Evolutionary conservation across 2,329 filamentous ascomycete species (phyloP).

Genomic region (Passalora sequoiae): DNA sequence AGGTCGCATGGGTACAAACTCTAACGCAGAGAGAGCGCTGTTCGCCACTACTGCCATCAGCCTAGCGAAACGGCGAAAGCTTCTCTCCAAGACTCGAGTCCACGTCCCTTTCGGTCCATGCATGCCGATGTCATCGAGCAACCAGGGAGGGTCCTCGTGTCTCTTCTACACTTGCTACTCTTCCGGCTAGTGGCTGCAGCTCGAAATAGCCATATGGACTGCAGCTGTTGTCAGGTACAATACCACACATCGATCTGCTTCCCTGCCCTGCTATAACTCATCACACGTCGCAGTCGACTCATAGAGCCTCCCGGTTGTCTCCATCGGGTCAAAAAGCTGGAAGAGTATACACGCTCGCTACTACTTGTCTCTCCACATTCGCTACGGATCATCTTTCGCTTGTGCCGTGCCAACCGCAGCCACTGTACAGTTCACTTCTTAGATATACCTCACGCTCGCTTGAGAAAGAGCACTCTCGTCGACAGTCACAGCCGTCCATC

Average conservation of each 20-base stretch:
- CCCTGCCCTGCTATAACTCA: neutral
- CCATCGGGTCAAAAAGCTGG: conserved; percentile 7
- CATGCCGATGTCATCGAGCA: conserved; percentile 20
- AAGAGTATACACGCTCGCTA: conserved; percentile 9
- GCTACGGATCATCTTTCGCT: conserved; percentile 5
- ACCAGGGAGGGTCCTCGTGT: conserved; percentile 8
- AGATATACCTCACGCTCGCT: conserved; percentile 8
- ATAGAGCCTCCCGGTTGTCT: conserved; percentile 7
- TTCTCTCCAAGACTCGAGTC: conserved; percentile 7
- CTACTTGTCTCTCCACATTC: conserved; percentile 7
- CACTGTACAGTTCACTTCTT: neutral
- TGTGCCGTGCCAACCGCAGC: neutral
- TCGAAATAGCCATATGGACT: conserved; percentile 4
- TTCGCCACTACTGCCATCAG: conserved; percentile 2
- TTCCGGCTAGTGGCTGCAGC: neutral
- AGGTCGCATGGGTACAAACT: conserved; percentile 16
- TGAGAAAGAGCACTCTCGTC: neutral
- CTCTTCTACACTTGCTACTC: neutral
- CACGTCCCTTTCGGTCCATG: conserved; percentile 8
- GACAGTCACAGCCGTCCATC: neutral
- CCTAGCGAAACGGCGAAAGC: conserved; percentile 11
- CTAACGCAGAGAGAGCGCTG: conserved; percentile 9
- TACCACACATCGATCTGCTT: conserved; percentile 3
- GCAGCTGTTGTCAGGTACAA: conserved; percentile 8
- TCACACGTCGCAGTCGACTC: conserved; percentile 1